These are phyloP conservation scores for Gnaphalium uliginosum DNA, from an alignment of 129 eudicot species.

Conservation along the genomic window DNA sequence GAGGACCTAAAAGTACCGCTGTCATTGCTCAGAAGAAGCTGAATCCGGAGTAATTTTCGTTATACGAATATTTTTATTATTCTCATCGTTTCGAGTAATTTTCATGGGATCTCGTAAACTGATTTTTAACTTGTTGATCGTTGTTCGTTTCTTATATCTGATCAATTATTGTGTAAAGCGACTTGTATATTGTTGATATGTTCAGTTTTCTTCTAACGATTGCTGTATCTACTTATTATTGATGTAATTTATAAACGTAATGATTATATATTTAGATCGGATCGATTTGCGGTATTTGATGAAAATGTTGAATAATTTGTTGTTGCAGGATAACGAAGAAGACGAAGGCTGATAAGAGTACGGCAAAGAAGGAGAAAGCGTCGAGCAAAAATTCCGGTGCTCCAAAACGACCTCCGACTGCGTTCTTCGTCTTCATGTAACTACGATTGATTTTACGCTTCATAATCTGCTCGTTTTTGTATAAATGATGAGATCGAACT, in stretches of 20 bases:
- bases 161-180: background rate
- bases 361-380: slow-evolving; percentile 35
- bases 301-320: background rate
- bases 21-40: slow-evolving; percentile 39
- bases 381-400: slow-evolving; percentile 40
- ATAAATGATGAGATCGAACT: slow-evolving; percentile 12
- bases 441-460: background rate
- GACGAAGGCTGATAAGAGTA: slow-evolving; percentile 34
- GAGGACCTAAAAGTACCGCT: slow-evolving; percentile 37
- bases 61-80: background rate
- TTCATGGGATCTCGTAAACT: background rate
- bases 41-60: slow-evolving; percentile 26
- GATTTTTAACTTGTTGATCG: slow-evolving; percentile 12
- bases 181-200: background rate
- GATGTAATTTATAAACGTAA: background rate
- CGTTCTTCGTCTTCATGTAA: slow-evolving; percentile 63
- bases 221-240: background rate
- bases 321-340: slow-evolving; percentile 42
- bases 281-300: background rate
- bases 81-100: background rate
- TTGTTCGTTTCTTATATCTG: background rate
- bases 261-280: background rate
- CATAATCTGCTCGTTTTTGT: slow-evolving; percentile 1
- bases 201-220: background rate
- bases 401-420: slow-evolving; percentile 53